Percentiles rank a stretch among this genome's conserved stretches.
Evolutionary conservation across 2,329 filamentous ascomycete species (phyloP).

Genomic region (Kalmusia sp.): DNA sequence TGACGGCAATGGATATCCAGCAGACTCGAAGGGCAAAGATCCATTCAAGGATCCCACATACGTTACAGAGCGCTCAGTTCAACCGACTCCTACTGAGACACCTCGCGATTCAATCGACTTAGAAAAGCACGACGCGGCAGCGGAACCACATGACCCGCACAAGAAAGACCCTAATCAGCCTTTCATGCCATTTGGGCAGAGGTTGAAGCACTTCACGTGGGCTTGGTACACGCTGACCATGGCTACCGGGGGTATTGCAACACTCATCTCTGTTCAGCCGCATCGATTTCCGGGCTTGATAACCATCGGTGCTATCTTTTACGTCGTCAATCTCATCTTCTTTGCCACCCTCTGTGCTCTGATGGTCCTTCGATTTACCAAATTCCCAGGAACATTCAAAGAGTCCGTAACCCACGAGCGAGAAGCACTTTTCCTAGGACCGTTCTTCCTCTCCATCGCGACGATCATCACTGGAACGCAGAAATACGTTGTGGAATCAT

Average conservation of each 20-base stretch:
- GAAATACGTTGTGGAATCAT: slow-evolving; percentile 42
- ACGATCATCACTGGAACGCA: slow-evolving; percentile 53
- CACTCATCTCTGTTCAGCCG: slow-evolving; percentile 52
- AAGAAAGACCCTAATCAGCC: slow-evolving; percentile 43
- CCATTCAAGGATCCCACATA: slow-evolving; percentile 8
- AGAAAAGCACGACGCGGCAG: slow-evolving; percentile 37
- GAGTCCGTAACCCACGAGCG: slow-evolving; percentile 57
- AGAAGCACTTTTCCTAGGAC: slow-evolving; percentile 59
- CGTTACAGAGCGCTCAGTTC: slow-evolving; percentile 19
- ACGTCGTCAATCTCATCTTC: slow-evolving; percentile 58
- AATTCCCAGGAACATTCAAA: slow-evolving; percentile 53
- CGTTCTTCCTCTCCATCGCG: slow-evolving; percentile 50
- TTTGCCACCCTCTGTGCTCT: slow-evolving; percentile 46
- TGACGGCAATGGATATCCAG: slow-evolving; percentile 33
- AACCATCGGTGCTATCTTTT: slow-evolving; percentile 60
- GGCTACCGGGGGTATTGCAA: slow-evolving; percentile 55
- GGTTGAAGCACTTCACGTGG: slow-evolving; percentile 54
- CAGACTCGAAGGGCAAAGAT: slow-evolving; percentile 32
- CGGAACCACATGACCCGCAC: slow-evolving; percentile 29
- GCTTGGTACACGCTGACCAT: slow-evolving; percentile 58
- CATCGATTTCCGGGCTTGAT: slow-evolving; percentile 57
- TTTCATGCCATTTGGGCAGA: slow-evolving; percentile 32
- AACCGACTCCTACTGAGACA: slow-evolving; percentile 21
- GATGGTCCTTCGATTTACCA: slow-evolving; percentile 54
- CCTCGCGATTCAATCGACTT: slow-evolving; percentile 31